Percentiles rank a stretch among this genome's conserved stretches.
These are phyloP conservation scores for Coccomyxa sp. DNA, from an alignment of 139 green algal species.

Conservation along the genomic window DNA sequence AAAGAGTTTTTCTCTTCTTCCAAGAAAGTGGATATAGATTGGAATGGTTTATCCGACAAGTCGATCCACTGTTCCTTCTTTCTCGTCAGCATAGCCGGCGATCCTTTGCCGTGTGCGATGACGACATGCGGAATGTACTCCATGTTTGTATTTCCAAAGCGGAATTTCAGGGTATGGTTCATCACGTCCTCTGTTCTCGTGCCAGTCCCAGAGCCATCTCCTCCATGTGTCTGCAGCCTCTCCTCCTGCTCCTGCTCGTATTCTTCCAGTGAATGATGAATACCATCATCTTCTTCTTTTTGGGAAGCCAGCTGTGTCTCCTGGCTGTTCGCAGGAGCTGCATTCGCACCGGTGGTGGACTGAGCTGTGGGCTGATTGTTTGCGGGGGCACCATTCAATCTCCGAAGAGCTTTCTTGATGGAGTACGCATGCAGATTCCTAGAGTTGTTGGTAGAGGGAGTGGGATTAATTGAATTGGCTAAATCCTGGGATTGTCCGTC, in stretches of 20 bases:
- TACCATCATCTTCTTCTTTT: neutral
- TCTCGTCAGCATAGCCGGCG: neutral
- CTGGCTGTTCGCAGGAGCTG: too few relatives aligned
- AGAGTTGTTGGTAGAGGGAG: too few relatives aligned
- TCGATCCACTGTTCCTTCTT: neutral
- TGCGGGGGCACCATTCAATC: too few relatives aligned
- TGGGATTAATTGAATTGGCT: too few relatives aligned
- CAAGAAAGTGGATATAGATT: conserved; percentile 2
- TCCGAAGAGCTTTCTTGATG: too few relatives aligned
- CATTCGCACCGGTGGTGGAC: too few relatives aligned
- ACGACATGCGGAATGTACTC: neutral
- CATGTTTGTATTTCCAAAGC: neutral
- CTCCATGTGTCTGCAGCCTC: neutral
- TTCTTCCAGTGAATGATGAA: neutral
- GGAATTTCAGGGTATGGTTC: neutral
- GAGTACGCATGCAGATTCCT: too few relatives aligned
- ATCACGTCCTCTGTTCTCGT: neutral
- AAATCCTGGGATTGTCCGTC: too few relatives aligned
- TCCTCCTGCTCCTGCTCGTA: neutral
- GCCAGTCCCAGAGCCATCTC: neutral
- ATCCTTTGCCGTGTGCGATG: neutral
- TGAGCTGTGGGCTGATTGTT: too few relatives aligned
- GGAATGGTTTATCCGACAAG: neutral
- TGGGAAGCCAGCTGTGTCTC: too few relatives aligned
- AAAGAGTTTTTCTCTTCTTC: neutral